These are phyloP conservation scores for Ustilago cynodontis DNA, from an alignment of 1,284 basidiomycete species.

Conservation along the genomic window DNA sequence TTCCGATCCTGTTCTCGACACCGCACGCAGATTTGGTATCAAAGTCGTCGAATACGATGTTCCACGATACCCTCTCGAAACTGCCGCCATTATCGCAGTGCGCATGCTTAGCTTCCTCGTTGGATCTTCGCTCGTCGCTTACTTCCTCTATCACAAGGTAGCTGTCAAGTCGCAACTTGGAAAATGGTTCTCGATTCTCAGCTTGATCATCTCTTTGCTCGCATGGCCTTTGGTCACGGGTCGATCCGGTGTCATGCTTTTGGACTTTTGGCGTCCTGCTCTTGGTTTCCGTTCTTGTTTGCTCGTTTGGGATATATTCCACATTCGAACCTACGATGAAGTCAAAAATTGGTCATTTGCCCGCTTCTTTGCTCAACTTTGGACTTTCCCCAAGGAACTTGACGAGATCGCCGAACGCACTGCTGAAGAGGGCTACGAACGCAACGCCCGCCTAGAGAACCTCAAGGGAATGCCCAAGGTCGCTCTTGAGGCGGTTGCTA, in stretches of 20 bases:
- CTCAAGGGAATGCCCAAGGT: slow-evolving; percentile 61
- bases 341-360: slow-evolving; percentile 59
- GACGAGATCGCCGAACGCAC: slow-evolving; percentile 60
- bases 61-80: slow-evolving; percentile 52
- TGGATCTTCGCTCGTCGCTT: slow-evolving; percentile 48
- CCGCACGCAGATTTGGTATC: slow-evolving; percentile 26
- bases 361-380: slow-evolving; percentile 66
- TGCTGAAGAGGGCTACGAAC: slow-evolving; percentile 48
- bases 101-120: slow-evolving; percentile 59
- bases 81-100: slow-evolving; percentile 41
- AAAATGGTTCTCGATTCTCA: slow-evolving; percentile 52
- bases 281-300: slow-evolving; percentile 66
- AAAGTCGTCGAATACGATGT: slow-evolving; percentile 62
- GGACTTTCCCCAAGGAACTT: slow-evolving; percentile 66
- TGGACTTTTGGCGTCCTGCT: slow-evolving; percentile 67
- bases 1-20: slow-evolving; percentile 42
- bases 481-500: slow-evolving; percentile 47
- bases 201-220: slow-evolving; percentile 52
- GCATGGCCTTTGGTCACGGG: slow-evolving; percentile 62
- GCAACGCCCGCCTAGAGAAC: slow-evolving; percentile 57
- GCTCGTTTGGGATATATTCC: slow-evolving; percentile 68
- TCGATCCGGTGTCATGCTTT: slow-evolving; percentile 57
- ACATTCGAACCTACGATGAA: slow-evolving; percentile 60
- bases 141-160: slow-evolving; percentile 60
- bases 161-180: slow-evolving; percentile 43